Evolutionary conservation across 805 yeast species (phyloP), one percentile per base, ranked within the genome.

Genomic region (Lachancea cidri): DNA sequence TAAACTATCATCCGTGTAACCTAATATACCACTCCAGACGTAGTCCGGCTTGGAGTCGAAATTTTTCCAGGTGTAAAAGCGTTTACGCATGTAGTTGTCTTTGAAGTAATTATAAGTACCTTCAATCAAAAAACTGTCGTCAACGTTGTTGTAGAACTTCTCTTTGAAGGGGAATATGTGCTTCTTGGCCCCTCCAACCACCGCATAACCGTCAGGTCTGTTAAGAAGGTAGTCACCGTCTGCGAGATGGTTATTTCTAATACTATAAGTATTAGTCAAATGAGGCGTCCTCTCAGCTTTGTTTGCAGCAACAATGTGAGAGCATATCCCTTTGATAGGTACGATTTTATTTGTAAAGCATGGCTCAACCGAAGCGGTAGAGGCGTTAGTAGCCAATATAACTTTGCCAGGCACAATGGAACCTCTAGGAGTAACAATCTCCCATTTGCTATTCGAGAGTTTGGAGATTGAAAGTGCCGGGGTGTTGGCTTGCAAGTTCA

Each of bases 1-100:
- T 18, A 63, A 41, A 4, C 43, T 48, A 45, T 71, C 74, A 20
- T 60, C 58, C 4, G 74, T 56, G 47, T 62, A 71, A 3, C 76
- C 77, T 55, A 71, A 55, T n/a, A 72, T 69, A 17, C 77, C 77
- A 20, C 70, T 50, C 78, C 77, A 73, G 7, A 55, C 44, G 20
- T 52, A 49, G 14, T 58, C 54, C 2, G 55, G 52, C 14, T 53
- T 46, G 5, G 58, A 46, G 15, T 53, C 42, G 3, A 52, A 44
- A 24, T 48, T 46, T 45, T 60, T 54, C 70, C 70, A 65, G 9
- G 66, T 58, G 30, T 58, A 47, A 45, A 58, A 68, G 27, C 43
- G 48, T 6, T 53, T 44, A 22, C 46, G 46, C 69, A 67, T 65
- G 39, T 57, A 67, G 4, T 31, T 14, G 29, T 50, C 46, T 2